These are phyloP conservation scores for Symbiodinium pilosum DNA, from an alignment of 73 alveolate species.

Conservation along the genomic window DNA sequence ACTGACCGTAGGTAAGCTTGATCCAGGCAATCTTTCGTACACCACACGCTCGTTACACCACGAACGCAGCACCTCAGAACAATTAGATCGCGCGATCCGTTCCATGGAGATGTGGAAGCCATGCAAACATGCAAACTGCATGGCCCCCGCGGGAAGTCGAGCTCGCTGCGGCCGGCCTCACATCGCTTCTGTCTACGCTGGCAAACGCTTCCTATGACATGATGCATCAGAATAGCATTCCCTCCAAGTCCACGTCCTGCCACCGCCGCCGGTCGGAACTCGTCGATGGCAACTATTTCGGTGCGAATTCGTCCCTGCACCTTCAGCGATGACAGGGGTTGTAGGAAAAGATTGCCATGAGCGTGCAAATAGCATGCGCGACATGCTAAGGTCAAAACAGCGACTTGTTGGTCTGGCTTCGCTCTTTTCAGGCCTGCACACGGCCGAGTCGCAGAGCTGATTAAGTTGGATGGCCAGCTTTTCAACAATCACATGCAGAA, in stretches of 20 bases:
- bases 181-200: background rate
- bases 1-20: slow-evolving; percentile 22
- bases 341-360: background rate
- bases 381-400: too few species aligned
- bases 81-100: too few species aligned
- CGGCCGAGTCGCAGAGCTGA: too few species aligned
- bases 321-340: background rate
- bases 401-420: background rate
- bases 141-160: slow-evolving; percentile 31
- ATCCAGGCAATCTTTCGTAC: slow-evolving; percentile 60
- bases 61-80: slow-evolving; percentile 35
- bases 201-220: too few species aligned
- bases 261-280: background rate
- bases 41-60: slow-evolving; percentile 53
- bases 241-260: background rate
- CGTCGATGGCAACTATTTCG: background rate
- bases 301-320: background rate
- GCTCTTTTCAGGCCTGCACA: background rate
- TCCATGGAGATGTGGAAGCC: background rate
- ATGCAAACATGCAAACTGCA: background rate
- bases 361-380: background rate
- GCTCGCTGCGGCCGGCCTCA: slow-evolving; percentile 47
- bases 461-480: too few species aligned
- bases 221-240: too few species aligned
- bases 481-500: too few species aligned